A percentile compares a stretch with the other conserved stretches of the same genome.
Conservation (phyloP, 1,284 basidiomycete species). For the Pholiota adiposa region DNA sequence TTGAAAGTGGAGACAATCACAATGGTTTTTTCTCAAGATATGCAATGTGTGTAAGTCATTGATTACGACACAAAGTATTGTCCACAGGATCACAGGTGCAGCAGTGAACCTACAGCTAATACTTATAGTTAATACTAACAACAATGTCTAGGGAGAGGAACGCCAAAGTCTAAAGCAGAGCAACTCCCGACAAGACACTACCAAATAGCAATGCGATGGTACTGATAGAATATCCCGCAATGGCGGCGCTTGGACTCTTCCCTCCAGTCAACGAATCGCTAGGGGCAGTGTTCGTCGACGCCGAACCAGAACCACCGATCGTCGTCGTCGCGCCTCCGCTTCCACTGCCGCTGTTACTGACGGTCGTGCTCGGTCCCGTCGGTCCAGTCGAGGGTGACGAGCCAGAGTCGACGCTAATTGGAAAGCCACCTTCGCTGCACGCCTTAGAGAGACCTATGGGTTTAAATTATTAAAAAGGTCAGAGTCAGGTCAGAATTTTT, state of each 20-base stretch:
- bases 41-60: too few species aligned
- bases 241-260: neutral
- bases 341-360: neutral
- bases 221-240: slow-evolving; percentile 1
- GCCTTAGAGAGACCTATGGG: slow-evolving; percentile 4
- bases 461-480: neutral
- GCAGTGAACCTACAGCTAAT: too few species aligned
- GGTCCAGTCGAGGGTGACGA: neutral
- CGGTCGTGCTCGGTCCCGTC: neutral
- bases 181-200: neutral
- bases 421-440: slow-evolving; percentile 8
- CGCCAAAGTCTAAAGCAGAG: neutral
- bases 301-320: neutral
- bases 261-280: neutral
- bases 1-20: too few species aligned
- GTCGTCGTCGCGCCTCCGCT: neutral
- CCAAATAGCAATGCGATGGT: neutral
- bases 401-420: slow-evolving; percentile 2
- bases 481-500: neutral
- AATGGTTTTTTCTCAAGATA: too few species aligned
- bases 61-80: too few species aligned
- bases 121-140: too few species aligned
- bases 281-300: neutral
- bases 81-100: too few species aligned
- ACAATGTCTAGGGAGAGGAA: neutral